Evolutionary conservation across 2,329 filamentous ascomycete genomes (phyloP).

Genomic region (Plectosphaerella cucumerina): DNA sequence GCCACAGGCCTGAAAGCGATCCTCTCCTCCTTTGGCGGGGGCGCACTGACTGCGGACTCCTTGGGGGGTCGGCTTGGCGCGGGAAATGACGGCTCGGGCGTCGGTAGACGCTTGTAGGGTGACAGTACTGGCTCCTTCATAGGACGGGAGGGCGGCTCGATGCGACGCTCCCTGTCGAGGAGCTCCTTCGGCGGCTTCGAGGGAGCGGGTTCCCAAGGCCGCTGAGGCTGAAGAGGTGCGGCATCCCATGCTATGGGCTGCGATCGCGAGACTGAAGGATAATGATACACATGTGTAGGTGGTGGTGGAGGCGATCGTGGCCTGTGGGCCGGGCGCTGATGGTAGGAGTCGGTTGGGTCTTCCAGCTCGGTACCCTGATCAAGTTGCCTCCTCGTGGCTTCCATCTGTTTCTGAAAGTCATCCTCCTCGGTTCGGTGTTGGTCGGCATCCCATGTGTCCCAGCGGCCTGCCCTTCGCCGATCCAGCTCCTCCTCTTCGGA

Average conservation of each 20-base stretch:
- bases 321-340: slow-evolving; percentile 18
- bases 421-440: slow-evolving; percentile 32
- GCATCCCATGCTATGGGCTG: slow-evolving; percentile 41
- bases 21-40: slow-evolving; percentile 44
- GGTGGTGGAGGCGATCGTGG: slow-evolving; percentile 9
- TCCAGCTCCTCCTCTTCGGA: slow-evolving; percentile 53
- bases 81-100: neutral
- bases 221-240: slow-evolving; percentile 12
- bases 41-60: slow-evolving; percentile 11
- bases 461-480: slow-evolving; percentile 41
- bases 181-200: slow-evolving; percentile 26
- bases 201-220: slow-evolving; percentile 22
- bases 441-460: slow-evolving; percentile 32
- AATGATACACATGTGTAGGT: slow-evolving; percentile 37
- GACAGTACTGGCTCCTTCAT: slow-evolving; percentile 8
- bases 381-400: slow-evolving; percentile 43
- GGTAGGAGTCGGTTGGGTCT: slow-evolving; percentile 5
- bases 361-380: slow-evolving; percentile 26
- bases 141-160: slow-evolving; percentile 6
- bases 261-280: slow-evolving; percentile 53
- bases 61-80: slow-evolving; percentile 33
- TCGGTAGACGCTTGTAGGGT: slow-evolving; percentile 3
- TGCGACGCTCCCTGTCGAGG: neutral
- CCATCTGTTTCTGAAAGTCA: slow-evolving; percentile 47
- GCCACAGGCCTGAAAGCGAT: slow-evolving; percentile 81